These are phyloP conservation scores for Neovahlkampfia damariscottae DNA, from an alignment of 78 protist species.

Conservation along the genomic window DNA sequence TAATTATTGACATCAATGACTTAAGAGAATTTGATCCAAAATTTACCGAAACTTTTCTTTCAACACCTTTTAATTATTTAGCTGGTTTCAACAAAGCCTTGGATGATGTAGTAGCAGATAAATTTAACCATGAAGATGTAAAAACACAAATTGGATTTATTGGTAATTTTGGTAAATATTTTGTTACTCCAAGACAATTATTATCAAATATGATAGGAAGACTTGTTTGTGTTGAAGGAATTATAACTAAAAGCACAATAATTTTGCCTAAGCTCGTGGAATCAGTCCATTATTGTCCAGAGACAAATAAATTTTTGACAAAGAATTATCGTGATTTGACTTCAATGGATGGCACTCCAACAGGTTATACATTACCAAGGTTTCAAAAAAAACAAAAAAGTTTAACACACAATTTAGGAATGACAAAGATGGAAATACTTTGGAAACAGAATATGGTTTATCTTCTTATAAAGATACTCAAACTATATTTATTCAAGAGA, in stretches of 20 bases:
- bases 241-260: constrained; percentile 76
- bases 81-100: constrained; percentile 39
- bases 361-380: constrained; percentile 60
- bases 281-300: constrained; percentile 85
- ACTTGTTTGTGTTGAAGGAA: constrained; percentile 90
- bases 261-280: constrained; percentile 59
- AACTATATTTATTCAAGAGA: constrained; percentile 74
- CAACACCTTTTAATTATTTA: constrained; percentile 7
- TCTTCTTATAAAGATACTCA: constrained; percentile 82
- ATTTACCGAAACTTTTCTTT: background rate
- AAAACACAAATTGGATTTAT: constrained; percentile 52
- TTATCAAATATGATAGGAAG: constrained; percentile 44
- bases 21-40: background rate
- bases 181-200: constrained; percentile 85
- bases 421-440: constrained; percentile 76
- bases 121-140: background rate
- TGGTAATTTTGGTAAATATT: constrained; percentile 77
- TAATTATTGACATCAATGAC: constrained; percentile 34
- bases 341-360: constrained; percentile 33
- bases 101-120: constrained; percentile 10
- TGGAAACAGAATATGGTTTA: constrained; percentile 90
- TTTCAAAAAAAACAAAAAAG: constrained; percentile 28
- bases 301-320: constrained; percentile 23
- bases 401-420: too few species aligned
- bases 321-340: constrained; percentile 68